Evolutionary conservation across 2,329 filamentous ascomycete species (phyloP), one percentile per base, ranked within the genome.

Genomic region (Arthroderma uncinatum): DNA sequence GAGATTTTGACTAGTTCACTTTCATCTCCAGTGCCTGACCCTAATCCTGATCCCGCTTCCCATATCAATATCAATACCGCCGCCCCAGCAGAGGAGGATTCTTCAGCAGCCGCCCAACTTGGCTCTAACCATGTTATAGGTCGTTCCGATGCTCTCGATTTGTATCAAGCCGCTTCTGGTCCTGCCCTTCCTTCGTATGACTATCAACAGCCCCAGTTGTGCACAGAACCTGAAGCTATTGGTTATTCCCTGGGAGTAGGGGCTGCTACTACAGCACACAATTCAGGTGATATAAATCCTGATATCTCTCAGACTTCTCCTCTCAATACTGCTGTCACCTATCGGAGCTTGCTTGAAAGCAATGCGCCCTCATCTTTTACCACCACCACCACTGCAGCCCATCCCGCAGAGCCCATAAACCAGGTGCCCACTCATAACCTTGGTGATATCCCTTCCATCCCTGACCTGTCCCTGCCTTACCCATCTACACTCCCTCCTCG

Each of bases 281-380:
- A 65, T 58, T 30, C 59, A 54, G 63, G 63, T 56, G 61, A 65
- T 56, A 50, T 55, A 47, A 60, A 62, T 25, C 58, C 65, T 61
- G 62, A 52, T 47, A 62, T 59, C 9, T 40, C 61, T 55, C 60
- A 60, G 53, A 58, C 61, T 58, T 62, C 62, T 8, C 28, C 33
- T 30, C 25, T 50, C 58, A 67, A 71, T 60, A 67, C 65, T 56
- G 75, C 73, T 59, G 72, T 77, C 64, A 73, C 76, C 64, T 75
- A 74, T 63, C 74, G 77, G 65, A 73, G 70, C 57, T 65, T 78
- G 57, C 70, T 78, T 64, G 74, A 77, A 68, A 77, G 75, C 64
- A 69, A 77, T 37, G 70, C 73, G 59, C 68, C 71, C 50, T 69
- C 68, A 30, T 62, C 63, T 44, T 62, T 62, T 47, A 64, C 44